Conservation (phyloP, 139 green algal genomes). For the Chlamydomonas sp. region DNA sequence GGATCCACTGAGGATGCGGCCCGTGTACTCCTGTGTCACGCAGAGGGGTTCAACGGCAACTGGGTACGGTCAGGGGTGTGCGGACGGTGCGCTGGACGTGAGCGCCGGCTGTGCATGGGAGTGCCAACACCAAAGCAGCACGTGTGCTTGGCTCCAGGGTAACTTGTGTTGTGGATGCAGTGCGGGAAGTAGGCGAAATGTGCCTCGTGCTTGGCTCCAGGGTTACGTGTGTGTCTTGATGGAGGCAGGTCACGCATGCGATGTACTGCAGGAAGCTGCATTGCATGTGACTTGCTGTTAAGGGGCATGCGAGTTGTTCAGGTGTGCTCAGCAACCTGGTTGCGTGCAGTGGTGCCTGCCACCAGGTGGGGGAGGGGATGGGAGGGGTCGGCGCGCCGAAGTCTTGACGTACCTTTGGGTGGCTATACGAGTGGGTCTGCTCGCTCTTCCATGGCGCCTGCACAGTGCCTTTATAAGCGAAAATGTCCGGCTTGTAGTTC, state of each 20-base stretch:
- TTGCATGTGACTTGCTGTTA: neutral
- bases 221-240: too few species aligned
- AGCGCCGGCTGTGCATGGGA: too few species aligned
- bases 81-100: too few species aligned
- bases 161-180: too few species aligned
- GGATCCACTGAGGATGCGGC: constrained; percentile 35
- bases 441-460: constrained; percentile 16
- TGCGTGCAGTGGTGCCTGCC: too few species aligned
- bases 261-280: neutral
- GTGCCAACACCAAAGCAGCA: too few species aligned
- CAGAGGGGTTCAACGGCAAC: neutral
- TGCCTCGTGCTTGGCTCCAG: too few species aligned
- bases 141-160: too few species aligned
- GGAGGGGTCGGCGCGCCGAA: neutral
- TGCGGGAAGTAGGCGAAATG: too few species aligned
- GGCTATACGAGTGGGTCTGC: constrained; percentile 10
- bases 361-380: neutral
- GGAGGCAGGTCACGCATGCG: too few species aligned
- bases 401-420: constrained; percentile 9
- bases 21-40: constrained; percentile 29
- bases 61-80: neutral
- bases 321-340: neutral
- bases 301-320: neutral
- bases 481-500: constrained; percentile 29
- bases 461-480: constrained; percentile 18